Evolutionary conservation across 2,329 filamentous ascomycete genomes (phyloP).

Genomic region (Aaosphaeria pasadenensis): DNA sequence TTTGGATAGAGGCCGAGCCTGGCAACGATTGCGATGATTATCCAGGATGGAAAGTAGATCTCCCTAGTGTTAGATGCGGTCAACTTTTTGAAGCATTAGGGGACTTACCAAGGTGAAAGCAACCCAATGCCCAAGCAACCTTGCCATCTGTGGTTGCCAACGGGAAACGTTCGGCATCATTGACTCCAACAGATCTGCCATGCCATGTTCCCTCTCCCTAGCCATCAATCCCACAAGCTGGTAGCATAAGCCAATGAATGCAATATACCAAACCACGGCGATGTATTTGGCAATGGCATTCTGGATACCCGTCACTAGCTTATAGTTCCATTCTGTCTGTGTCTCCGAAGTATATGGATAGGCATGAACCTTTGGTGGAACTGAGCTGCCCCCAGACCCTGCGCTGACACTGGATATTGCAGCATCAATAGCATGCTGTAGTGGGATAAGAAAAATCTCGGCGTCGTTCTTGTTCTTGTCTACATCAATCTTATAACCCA

Average conservation of each 20-base stretch:
- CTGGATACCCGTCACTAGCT: slow-evolving; percentile 68
- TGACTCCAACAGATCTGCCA: slow-evolving; percentile 80
- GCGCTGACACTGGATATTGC: slow-evolving; percentile 62
- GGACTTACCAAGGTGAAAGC: slow-evolving; percentile 61
- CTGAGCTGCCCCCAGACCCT: slow-evolving; percentile 47
- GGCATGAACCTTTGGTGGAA: slow-evolving; percentile 49
- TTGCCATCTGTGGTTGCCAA: slow-evolving; percentile 71
- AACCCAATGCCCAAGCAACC: slow-evolving; percentile 75
- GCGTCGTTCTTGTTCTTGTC: slow-evolving; percentile 64
- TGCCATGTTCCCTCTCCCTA: slow-evolving; percentile 76
- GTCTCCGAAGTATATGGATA: slow-evolving; percentile 73
- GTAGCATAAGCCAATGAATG: slow-evolving; percentile 76
- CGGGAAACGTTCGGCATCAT: slow-evolving; percentile 75
- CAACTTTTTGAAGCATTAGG: not conserved
- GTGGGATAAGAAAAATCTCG: slow-evolving; percentile 70
- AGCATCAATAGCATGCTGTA: slow-evolving; percentile 72
- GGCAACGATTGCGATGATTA: slow-evolving; percentile 68
- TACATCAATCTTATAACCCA: slow-evolving; percentile 63
- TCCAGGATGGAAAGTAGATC: slow-evolving; percentile 76
- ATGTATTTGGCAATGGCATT: slow-evolving; percentile 67
- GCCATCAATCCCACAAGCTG: slow-evolving; percentile 81
- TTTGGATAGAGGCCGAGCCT: slow-evolving; percentile 51
- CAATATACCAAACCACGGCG: slow-evolving; percentile 71
- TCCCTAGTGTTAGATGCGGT: slow-evolving; percentile 1
- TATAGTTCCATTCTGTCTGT: slow-evolving; percentile 59